phyloP scores from a whole-genome alignment of 164 flowering plant species.

The Tetracentron sinense region DNA sequence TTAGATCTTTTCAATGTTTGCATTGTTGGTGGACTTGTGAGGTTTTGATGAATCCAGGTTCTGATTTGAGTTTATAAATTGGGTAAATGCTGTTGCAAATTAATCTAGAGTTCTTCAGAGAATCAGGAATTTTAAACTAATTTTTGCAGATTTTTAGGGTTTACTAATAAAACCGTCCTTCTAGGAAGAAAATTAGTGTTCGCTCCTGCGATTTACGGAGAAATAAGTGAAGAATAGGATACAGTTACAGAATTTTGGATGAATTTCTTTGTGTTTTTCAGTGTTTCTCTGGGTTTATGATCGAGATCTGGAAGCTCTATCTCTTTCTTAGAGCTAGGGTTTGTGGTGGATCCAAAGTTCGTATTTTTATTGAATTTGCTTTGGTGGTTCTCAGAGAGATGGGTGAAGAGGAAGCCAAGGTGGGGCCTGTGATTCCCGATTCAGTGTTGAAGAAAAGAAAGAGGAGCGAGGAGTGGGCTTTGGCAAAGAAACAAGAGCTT shows the following conservation, averaged over 20 bases:
- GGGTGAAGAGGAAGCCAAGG: conserved; percentile 32
- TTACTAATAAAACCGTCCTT: too few species aligned
- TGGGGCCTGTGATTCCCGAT: conserved; percentile 26
- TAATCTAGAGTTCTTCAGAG: too few species aligned
- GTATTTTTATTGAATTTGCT: not conserved
- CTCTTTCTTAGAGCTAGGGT: not conserved
- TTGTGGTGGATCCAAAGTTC: not conserved
- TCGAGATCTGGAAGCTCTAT: not conserved
- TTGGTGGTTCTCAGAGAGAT: conserved; percentile 11
- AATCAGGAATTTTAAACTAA: too few species aligned
- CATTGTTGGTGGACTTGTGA: too few species aligned
- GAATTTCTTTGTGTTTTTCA: too few species aligned
- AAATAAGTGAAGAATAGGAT: too few species aligned
- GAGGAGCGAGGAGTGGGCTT: conserved; percentile 35
- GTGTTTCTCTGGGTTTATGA: too few species aligned
- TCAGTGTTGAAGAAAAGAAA: conserved; percentile 39
- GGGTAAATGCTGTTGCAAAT: too few species aligned
- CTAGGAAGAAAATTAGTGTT: too few species aligned
- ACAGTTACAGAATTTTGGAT: too few species aligned
- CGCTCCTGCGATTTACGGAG: too few species aligned
- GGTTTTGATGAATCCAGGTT: not conserved
- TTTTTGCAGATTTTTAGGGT: too few species aligned
- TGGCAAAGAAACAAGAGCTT: conserved; percentile 26
- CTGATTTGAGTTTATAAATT: not conserved
- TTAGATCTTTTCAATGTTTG: not conserved